Conservation (phyloP, 1,284 basidiomycete species). For the Fomitopsis pinicola region DNA sequence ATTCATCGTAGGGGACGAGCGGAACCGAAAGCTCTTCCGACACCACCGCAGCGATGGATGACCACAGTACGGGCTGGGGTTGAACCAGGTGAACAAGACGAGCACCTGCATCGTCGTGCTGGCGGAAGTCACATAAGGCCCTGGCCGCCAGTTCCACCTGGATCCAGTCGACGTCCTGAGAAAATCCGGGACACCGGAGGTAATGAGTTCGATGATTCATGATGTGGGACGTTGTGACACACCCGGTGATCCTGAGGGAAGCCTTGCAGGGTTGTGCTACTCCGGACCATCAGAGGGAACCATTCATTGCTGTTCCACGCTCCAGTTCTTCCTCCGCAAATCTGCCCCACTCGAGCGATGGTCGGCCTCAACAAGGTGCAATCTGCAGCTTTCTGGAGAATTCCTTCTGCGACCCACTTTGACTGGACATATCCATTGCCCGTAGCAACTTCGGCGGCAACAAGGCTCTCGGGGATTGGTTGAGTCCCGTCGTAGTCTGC, state of each 20-base stretch:
- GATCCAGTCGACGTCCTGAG: slow-evolving; percentile 22
- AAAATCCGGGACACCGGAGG: not conserved
- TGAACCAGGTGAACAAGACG: slow-evolving; percentile 27
- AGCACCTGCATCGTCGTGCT: slow-evolving; percentile 7
- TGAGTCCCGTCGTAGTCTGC: slow-evolving; percentile 1
- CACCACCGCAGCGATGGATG: slow-evolving; percentile 15
- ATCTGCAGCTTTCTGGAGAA: slow-evolving; percentile 16
- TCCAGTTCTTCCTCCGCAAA: slow-evolving; percentile 36
- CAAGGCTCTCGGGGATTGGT: slow-evolving; percentile 7
- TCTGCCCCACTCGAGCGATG: slow-evolving; percentile 39
- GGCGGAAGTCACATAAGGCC: slow-evolving; percentile 20
- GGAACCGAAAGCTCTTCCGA: slow-evolving; percentile 15
- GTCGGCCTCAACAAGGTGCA: slow-evolving; percentile 22
- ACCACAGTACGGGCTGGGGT: slow-evolving; percentile 20
- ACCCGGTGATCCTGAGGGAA: slow-evolving; percentile 24
- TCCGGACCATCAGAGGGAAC: slow-evolving; percentile 38
- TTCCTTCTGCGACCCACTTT: slow-evolving; percentile 37
- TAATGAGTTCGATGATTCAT: not conserved
- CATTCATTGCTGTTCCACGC: slow-evolving; percentile 42
- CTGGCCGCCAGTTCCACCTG: slow-evolving; percentile 18
- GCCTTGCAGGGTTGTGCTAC: slow-evolving; percentile 21
- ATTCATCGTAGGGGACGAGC: slow-evolving; percentile 20
- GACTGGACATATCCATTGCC: slow-evolving; percentile 35
- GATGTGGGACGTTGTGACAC: not conserved
- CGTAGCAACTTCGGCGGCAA: slow-evolving; percentile 22